Percentiles rank a stretch among this genome's conserved stretches.
Evolutionary conservation across 768 basidiomycete species (phyloP).

Genomic region (Pleurotus ostreatus): DNA sequence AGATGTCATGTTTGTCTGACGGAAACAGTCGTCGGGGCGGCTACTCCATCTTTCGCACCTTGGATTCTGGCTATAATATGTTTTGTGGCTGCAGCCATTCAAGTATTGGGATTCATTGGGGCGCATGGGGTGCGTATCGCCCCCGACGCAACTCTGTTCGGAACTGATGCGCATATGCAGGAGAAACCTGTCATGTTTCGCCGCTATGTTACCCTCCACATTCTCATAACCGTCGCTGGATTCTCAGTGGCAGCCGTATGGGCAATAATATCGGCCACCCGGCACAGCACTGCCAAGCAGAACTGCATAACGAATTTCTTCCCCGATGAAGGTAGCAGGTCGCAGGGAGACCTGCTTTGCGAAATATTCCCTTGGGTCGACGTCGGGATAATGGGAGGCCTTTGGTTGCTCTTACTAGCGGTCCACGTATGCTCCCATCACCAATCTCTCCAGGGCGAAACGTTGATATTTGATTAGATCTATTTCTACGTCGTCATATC

Average conservation of each 20-base stretch:
- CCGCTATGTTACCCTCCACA: conserved; percentile 67
- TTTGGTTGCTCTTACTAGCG: conserved; percentile 80
- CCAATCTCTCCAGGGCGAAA: not conserved
- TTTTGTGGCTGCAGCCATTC: conserved; percentile 71
- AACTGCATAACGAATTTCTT: conserved; percentile 65
- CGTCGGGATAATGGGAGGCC: conserved; percentile 84
- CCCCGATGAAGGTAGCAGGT: conserved; percentile 27
- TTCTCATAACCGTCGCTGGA: conserved; percentile 45
- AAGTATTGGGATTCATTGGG: conserved; percentile 82
- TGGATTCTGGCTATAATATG: conserved; percentile 73
- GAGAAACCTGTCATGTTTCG: conserved; percentile 64
- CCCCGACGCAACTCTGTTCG: not conserved
- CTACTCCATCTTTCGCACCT: conserved; percentile 72
- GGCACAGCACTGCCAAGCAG: conserved; percentile 67
- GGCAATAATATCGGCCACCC: conserved; percentile 74
- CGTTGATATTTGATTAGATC: conserved; percentile 30
- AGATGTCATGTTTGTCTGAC: not conserved
- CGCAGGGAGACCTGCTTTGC: conserved; percentile 73
- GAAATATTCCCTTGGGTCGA: conserved; percentile 91
- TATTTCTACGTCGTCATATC: conserved; percentile 40
- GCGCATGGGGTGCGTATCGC: conserved; percentile 60
- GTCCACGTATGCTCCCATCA: conserved; percentile 54
- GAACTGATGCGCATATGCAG: conserved; percentile 29
- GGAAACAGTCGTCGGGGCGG: conserved; percentile 75
- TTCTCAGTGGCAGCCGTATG: conserved; percentile 80